Percentiles rank a stretch among this genome's conserved stretches.
Conservation (phyloP, 345 rosid genomes). For the Brassica juncea region DNA sequence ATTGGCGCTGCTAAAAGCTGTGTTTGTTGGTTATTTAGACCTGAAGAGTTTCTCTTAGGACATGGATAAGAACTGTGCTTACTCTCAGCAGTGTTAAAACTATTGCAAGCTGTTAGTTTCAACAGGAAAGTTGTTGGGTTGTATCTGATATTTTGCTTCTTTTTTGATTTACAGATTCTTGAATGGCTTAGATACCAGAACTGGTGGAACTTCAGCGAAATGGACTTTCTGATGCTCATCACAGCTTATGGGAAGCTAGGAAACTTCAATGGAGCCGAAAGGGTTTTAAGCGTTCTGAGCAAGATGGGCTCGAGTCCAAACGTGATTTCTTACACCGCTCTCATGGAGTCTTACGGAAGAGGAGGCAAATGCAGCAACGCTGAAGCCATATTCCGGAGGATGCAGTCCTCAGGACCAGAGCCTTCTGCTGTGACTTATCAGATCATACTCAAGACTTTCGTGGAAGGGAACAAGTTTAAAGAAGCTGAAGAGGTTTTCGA, state of each 20-base stretch:
- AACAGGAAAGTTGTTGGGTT: neutral
- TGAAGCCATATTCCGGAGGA: constrained; percentile 89
- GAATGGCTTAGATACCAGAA: constrained; percentile 86
- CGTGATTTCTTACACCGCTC: constrained; percentile 84
- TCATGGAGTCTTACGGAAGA: constrained; percentile 94
- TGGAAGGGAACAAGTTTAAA: constrained; percentile 80
- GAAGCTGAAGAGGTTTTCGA: constrained; percentile 85
- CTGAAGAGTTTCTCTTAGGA: neutral
- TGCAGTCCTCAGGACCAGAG: constrained; percentile 92
- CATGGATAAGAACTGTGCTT: neutral
- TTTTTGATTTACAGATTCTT: constrained; percentile 57
- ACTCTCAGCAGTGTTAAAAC: neutral
- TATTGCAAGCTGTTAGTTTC: neutral
- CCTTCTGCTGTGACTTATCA: constrained; percentile 96
- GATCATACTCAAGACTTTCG: constrained; percentile 79
- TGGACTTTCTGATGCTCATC: constrained; percentile 84
- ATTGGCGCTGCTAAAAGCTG: neutral
- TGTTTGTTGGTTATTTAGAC: constrained; percentile 4
- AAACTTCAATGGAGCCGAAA: constrained; percentile 84
- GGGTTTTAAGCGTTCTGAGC: constrained; percentile 61
- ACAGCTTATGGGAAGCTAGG: constrained; percentile 91
- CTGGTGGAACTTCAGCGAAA: constrained; percentile 94
- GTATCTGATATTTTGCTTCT: constrained; percentile 12
- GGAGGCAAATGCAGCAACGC: constrained; percentile 85
- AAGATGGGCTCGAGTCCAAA: constrained; percentile 70